Conservation (phyloP, 495 filamentous ascomycete species). For the Pyrenula massariospora region DNA sequence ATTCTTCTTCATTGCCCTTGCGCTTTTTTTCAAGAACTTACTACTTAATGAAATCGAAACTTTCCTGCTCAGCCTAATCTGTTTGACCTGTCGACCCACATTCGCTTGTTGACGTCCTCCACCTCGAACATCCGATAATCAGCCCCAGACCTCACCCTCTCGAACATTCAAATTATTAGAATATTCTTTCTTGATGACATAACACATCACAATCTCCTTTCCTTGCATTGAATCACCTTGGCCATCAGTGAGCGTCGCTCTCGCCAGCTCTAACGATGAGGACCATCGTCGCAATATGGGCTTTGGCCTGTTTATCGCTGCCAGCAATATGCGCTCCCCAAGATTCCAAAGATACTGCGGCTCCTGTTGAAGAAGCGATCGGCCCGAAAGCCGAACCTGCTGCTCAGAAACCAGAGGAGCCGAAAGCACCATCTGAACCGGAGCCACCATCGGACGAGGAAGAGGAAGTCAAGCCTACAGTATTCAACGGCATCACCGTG, state of each 20-base stretch:
- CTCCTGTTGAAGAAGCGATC: conserved; percentile 8
- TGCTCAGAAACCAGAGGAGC: neutral
- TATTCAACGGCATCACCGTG: conserved; percentile 72
- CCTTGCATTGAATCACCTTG: neutral
- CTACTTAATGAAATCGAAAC: no score
- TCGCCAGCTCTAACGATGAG: neutral
- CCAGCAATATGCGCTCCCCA: neutral
- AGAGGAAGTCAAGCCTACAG: conserved; percentile 25
- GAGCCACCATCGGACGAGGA: neutral
- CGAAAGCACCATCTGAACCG: neutral
- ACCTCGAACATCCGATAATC: no score
- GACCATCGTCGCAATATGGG: neutral
- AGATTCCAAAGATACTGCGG: neutral
- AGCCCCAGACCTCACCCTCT: no score
- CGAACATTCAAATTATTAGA: no score
- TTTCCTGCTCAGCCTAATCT: no score
- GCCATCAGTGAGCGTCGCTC: neutral
- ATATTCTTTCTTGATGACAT: no score
- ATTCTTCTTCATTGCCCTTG: no score
- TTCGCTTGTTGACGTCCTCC: no score
- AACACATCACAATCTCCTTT: neutral
- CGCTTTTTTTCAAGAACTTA: no score
- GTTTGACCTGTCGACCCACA: no score
- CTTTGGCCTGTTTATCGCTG: neutral
- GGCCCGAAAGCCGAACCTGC: conserved; percentile 7